A percentile compares a stretch with the other conserved stretches of the same genome.
These are phyloP conservation scores for Cryphonectria nitschkei DNA, from an alignment of 2,329 filamentous ascomycete genomes.

Conservation along the genomic window DNA sequence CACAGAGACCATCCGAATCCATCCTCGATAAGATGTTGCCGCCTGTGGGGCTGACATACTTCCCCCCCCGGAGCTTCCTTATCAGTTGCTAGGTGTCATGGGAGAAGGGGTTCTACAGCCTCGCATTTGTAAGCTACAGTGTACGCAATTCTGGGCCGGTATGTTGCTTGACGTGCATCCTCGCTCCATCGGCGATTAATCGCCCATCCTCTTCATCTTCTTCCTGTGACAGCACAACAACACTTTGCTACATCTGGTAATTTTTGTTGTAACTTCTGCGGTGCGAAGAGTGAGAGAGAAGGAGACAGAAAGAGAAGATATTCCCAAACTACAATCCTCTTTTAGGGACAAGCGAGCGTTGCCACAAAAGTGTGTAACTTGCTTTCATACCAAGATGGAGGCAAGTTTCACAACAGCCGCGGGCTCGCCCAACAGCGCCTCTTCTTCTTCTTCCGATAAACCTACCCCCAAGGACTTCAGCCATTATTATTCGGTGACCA, in stretches of 20 bases:
- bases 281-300: background rate
- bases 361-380: background rate
- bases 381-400: constrained; percentile 19
- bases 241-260: background rate
- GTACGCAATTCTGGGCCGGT: background rate
- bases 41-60: background rate
- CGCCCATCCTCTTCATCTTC: background rate
- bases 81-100: constrained; percentile 18
- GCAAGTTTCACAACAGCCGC: constrained; percentile 20
- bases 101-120: background rate
- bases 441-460: constrained; percentile 33
- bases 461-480: constrained; percentile 71
- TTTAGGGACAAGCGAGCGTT: background rate
- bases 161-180: background rate
- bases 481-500: constrained; percentile 75
- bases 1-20: background rate
- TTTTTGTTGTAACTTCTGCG: background rate
- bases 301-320: background rate
- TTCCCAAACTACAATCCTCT: background rate
- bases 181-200: background rate
- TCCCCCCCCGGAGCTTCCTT: constrained; percentile 19
- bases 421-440: constrained; percentile 29
- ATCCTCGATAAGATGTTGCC: constrained; percentile 6
- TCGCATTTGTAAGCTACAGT: background rate
- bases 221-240: background rate